Percentiles rank a stretch among this genome's conserved stretches.
Evolutionary conservation across 352 stramenopile species (phyloP).

Genomic region (Blastocystis sp.): DNA sequence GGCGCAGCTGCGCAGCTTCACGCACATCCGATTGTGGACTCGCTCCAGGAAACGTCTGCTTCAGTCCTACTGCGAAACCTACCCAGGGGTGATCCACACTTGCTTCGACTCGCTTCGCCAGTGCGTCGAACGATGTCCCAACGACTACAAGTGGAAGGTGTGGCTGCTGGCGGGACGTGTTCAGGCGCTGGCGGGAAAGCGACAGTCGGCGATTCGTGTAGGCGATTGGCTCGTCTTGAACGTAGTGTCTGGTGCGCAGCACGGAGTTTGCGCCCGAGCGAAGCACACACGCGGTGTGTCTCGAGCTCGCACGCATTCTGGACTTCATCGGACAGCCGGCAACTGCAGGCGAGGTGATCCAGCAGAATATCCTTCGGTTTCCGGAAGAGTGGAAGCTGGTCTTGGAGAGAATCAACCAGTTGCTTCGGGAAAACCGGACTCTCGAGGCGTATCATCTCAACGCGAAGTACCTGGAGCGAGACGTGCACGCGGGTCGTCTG

Average conservation of each 20-base stretch:
- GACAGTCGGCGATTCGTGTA: background rate
- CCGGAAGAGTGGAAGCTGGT: conserved; percentile 38
- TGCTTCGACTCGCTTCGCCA: background rate
- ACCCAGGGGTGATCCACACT: background rate
- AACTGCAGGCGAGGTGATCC: background rate
- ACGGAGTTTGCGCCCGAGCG: background rate
- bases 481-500: background rate
- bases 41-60: background rate
- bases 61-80: background rate
- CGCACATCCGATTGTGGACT: conserved; percentile 26
- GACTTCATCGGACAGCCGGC: background rate
- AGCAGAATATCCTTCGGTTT: background rate
- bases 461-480: background rate
- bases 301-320: conserved; percentile 5
- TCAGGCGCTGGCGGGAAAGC: background rate
- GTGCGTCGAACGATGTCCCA: background rate
- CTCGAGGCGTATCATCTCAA: background rate
- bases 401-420: background rate
- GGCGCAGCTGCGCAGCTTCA: conserved; percentile 26
- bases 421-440: background rate
- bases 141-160: conserved; percentile 46
- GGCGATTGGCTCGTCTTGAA: background rate
- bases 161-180: conserved; percentile 2
- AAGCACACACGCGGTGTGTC: conserved; percentile 1
- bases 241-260: conserved; percentile 9